These are phyloP conservation scores for Nemania bipapillata DNA, from an alignment of 2,329 filamentous ascomycete genomes.

Conservation along the genomic window DNA sequence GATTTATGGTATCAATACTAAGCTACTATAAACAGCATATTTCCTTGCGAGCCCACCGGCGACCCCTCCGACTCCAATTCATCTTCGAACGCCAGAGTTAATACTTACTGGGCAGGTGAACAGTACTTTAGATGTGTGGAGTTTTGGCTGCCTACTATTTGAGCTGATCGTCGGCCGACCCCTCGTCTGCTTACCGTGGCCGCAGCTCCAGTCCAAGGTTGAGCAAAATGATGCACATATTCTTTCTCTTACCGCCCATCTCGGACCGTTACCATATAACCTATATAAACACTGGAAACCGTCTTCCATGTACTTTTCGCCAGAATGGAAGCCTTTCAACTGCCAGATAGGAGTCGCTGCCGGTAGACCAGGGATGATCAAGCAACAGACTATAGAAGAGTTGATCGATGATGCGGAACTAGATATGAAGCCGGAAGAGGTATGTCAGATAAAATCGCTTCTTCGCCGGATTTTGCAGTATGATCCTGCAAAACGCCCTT, in stretches of 20 bases:
- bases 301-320: slow-evolving; percentile 46
- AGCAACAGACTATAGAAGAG: slow-evolving; percentile 46
- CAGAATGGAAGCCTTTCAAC: slow-evolving; percentile 45
- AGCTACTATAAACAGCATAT: slow-evolving; percentile 30
- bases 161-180: slow-evolving; percentile 49
- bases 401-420: slow-evolving; percentile 43
- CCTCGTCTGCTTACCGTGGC: slow-evolving; percentile 45
- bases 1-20: slow-evolving; percentile 14
- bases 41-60: slow-evolving; percentile 45
- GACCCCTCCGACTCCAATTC: slow-evolving; percentile 42
- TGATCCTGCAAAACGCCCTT: slow-evolving; percentile 48
- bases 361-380: slow-evolving; percentile 44
- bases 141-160: slow-evolving; percentile 51
- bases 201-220: slow-evolving; percentile 19
- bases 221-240: slow-evolving; percentile 36
- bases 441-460: slow-evolving; percentile 43
- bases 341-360: slow-evolving; percentile 43
- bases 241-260: slow-evolving; percentile 27
- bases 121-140: slow-evolving; percentile 48
- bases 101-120: slow-evolving; percentile 43
- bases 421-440: slow-evolving; percentile 45
- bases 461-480: slow-evolving; percentile 51
- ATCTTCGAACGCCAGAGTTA: slow-evolving; percentile 48
- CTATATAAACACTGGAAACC: slow-evolving; percentile 41
- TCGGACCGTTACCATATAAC: slow-evolving; percentile 38